A percentile compares a stretch with the other conserved stretches of the same genome.
These are phyloP conservation scores for Prunus dulcis DNA, from an alignment of 306 rosid species.

Conservation along the genomic window DNA sequence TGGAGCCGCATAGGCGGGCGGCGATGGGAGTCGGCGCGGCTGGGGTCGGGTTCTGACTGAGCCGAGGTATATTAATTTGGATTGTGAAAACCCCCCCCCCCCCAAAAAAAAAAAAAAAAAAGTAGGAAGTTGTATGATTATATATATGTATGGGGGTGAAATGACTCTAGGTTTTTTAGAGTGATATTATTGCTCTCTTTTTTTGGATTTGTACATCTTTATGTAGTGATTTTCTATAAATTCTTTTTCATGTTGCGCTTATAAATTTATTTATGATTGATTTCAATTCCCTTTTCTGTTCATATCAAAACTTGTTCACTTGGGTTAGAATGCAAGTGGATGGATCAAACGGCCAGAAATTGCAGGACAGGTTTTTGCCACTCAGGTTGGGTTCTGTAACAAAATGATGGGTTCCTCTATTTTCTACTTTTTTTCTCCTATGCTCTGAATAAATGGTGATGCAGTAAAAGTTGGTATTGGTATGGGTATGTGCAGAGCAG, in stretches of 20 bases:
- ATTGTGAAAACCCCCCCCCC: not conserved
- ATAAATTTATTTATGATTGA: not conserved
- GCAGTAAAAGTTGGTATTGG: too few relatives aligned
- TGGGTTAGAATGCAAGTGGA: too few relatives aligned
- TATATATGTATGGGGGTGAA: not conserved
- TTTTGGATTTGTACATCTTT: constrained; percentile 31
- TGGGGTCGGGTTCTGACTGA: constrained; percentile 74
- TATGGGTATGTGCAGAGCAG: too few relatives aligned
- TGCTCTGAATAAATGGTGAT: too few relatives aligned
- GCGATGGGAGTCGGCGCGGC: constrained; percentile 79
- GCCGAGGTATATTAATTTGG: constrained; percentile 3
- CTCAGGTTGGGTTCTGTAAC: not conserved
- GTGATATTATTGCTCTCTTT: constrained; percentile 13
- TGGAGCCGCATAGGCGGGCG: constrained; percentile 65
- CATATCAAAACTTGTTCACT: not conserved
- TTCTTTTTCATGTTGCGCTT: not conserved
- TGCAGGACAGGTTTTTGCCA: too few relatives aligned
- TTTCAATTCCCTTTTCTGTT: not conserved
- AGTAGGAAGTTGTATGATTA: constrained; percentile 11
- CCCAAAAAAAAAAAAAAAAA: not conserved
- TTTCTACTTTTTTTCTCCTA: too few relatives aligned
- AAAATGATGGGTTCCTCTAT: too few relatives aligned
- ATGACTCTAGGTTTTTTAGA: constrained; percentile 25
- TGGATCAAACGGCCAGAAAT: too few relatives aligned
- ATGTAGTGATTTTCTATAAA: constrained; percentile 29